Percentiles rank a stretch among this genome's conserved stretches.
Conservation (phyloP, 1,284 basidiomycete species). For the Phaffia rhodozyma region DNA sequence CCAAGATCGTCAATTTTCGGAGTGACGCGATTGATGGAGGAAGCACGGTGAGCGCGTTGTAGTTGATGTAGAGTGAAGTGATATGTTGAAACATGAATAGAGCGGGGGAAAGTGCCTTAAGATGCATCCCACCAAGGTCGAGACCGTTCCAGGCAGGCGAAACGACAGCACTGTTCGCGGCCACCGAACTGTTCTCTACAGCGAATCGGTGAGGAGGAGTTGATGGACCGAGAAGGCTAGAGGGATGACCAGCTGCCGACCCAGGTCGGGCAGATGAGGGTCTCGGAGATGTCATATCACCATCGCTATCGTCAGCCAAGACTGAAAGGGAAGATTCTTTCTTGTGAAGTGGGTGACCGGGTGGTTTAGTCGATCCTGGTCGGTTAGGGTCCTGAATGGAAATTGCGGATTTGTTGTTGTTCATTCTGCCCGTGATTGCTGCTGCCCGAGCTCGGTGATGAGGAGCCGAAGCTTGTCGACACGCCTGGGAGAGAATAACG, state of each 20-base stretch:
- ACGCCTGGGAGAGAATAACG: conserved; percentile 29
- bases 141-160: conserved; percentile 66
- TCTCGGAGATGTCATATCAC: conserved; percentile 22
- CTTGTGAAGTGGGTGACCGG: conserved; percentile 19
- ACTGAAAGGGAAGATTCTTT: conserved; percentile 26
- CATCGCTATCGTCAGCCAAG: conserved; percentile 24
- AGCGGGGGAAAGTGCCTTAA: conserved; percentile 76
- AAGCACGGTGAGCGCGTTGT: conserved; percentile 72
- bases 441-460: conserved; percentile 47
- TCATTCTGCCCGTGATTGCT: conserved; percentile 42
- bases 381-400: conserved; percentile 38
- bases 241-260: conserved; percentile 13
- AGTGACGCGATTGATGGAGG: conserved; percentile 76
- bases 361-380: conserved; percentile 22
- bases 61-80: conserved; percentile 91
- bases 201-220: conserved; percentile 15
- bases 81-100: conserved; percentile 89
- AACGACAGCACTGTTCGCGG: conserved; percentile 23
- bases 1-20: conserved; percentile 76
- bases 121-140: conserved; percentile 89
- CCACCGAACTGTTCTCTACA: conserved; percentile 13
- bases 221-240: conserved; percentile 17
- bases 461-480: conserved; percentile 40
- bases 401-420: conserved; percentile 37
- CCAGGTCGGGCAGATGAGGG: conserved; percentile 20